These are phyloP conservation scores for Diaporthe vexans DNA, from an alignment of 2,329 filamentous ascomycete species.

Conservation along the genomic window DNA sequence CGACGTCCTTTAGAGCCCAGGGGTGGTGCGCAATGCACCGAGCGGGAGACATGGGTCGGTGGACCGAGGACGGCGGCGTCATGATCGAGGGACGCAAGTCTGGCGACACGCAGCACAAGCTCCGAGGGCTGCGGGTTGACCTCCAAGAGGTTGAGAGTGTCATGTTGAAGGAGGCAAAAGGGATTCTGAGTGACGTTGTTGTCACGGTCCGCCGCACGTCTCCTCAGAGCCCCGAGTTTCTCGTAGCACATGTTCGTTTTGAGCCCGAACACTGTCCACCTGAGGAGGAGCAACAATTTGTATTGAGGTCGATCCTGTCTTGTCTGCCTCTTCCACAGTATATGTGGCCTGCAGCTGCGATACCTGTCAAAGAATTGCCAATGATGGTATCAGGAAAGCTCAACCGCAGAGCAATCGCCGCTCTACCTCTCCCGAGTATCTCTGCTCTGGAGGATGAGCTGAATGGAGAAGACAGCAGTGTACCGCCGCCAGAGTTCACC, in stretches of 20 bases:
- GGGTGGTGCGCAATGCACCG: slow-evolving; percentile 52
- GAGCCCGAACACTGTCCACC: neutral
- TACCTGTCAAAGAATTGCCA: neutral
- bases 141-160: slow-evolving; percentile 50
- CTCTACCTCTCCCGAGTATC: slow-evolving; percentile 40
- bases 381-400: slow-evolving; percentile 37
- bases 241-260: slow-evolving; percentile 28
- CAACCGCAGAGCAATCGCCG: slow-evolving; percentile 48
- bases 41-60: slow-evolving; percentile 56
- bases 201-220: neutral
- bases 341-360: slow-evolving; percentile 46
- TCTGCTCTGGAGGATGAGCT: neutral
- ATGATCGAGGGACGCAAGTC: slow-evolving; percentile 54
- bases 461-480: slow-evolving; percentile 9
- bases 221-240: neutral
- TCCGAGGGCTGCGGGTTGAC: slow-evolving; percentile 51
- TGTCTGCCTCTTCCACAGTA: slow-evolving; percentile 16
- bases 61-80: slow-evolving; percentile 52
- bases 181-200: neutral
- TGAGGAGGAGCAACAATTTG: neutral
- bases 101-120: slow-evolving; percentile 61
- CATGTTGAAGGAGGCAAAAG: neutral
- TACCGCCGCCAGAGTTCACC: neutral
- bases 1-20: slow-evolving; percentile 22
- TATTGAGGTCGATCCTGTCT: neutral